A percentile compares a stretch with the other conserved stretches of the same genome.
phyloP scores from a whole-genome alignment of 2,329 filamentous ascomycete genomes.

The Capronia epimyces region DNA sequence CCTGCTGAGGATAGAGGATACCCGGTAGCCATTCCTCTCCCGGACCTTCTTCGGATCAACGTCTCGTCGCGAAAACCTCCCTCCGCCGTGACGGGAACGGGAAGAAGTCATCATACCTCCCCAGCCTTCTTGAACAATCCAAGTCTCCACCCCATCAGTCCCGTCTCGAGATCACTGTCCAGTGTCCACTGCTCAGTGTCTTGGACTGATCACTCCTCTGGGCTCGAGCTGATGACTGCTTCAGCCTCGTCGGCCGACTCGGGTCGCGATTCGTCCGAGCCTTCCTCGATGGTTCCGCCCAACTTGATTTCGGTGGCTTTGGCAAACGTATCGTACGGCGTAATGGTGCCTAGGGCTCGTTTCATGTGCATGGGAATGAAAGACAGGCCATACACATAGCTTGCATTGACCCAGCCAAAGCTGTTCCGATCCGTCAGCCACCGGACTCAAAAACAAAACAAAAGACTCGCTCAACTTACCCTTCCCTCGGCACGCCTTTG shows the following conservation, averaged over 20 bases:
- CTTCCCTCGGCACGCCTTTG: conserved; percentile 91
- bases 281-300: conserved; percentile 24
- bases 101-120: no score
- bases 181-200: no score
- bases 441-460: not conserved
- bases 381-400: conserved; percentile 87
- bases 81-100: no score
- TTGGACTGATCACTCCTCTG: conserved; percentile 1
- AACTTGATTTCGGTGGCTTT: conserved; percentile 50
- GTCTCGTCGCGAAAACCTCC: no score
- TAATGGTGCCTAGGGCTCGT: conserved; percentile 80
- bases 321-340: conserved; percentile 76
- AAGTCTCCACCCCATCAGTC: no score
- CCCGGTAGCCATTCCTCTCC: not conserved
- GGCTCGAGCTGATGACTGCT: conserved; percentile 7
- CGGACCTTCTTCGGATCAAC: no score
- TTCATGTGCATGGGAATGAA: conserved; percentile 85
- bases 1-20: not conserved
- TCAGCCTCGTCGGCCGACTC: conserved; percentile 21
- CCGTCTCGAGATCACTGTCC: no score
- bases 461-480: conserved; percentile 56
- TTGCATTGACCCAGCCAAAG: conserved; percentile 98
- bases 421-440: conserved; percentile 43
- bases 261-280: conserved; percentile 20
- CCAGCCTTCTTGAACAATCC: no score